Evolutionary conservation across 495 filamentous ascomycete genomes (phyloP), one percentile per base, ranked within the genome.

Genomic region (Wilcoxina mikolae): DNA sequence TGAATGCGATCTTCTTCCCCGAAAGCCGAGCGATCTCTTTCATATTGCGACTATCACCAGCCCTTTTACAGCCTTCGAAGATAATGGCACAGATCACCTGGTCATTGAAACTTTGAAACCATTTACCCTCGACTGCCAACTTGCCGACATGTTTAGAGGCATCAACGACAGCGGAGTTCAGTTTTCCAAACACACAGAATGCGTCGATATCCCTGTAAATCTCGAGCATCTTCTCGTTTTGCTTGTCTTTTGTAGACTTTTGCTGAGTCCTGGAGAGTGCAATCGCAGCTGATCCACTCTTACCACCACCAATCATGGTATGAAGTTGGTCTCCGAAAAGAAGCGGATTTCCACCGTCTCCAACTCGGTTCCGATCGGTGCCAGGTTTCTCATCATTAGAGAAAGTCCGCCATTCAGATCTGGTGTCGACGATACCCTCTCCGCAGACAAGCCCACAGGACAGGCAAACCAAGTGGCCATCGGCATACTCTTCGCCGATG

Each of bases 321-420:
- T 90, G 78, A 33, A 98, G 82, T 69, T 94, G 87, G 56, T 82
- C 80, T 43, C 88, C 90, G 60, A 91, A 84, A 33, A 91, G 75
- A 54, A 95, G 74, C 25, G 79, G 73, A 59, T 93, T 91, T 31
- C 77, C 75, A 0, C 77, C 85, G 45, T 94, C 89, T 68, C 91
- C 91, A 56, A 95, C 88, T 83, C 90, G 91, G 48, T 84, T 91
- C 0, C 88, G 91, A 66, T 98, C 91, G 55, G 91, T 85, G 20
- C 28, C 10, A 46, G 73, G 76, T 66, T 91, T 81, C 61, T 95
- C 91, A 60, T 96, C 91, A 68, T 91, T 93, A 55, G 83, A 81
- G 67, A 98, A 98, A 2, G 88, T 96, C 60, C 91, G 85, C 91
- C 91, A 98, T 73, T 98, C 91, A 47, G 87, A 89, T 46, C 91